These are phyloP conservation scores for Talaromyces borbonicus DNA, from an alignment of 495 filamentous ascomycete genomes.

Conservation along the genomic window DNA sequence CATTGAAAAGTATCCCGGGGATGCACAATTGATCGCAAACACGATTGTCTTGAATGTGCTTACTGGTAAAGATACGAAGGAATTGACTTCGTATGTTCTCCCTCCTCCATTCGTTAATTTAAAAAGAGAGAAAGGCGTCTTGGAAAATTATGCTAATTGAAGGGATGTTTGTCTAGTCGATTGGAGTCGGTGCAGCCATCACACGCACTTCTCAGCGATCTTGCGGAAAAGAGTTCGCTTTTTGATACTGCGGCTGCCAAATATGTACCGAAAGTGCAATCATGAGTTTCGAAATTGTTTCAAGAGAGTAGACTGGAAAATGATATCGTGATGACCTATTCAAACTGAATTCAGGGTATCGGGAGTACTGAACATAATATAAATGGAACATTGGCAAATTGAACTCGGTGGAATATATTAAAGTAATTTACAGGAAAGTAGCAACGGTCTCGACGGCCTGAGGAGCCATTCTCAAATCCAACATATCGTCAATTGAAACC, in stretches of 20 bases:
- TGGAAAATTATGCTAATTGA: too few species aligned
- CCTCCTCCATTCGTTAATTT: too few species aligned
- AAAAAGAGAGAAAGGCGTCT: too few species aligned
- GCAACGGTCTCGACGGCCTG: too few species aligned
- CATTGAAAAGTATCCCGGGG: conserved; percentile 57
- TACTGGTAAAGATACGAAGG: conserved; percentile 55
- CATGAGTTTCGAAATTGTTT: conserved; percentile 25
- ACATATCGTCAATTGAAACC: conserved; percentile 42
- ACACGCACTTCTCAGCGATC: conserved; percentile 57
- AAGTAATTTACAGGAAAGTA: too few species aligned
- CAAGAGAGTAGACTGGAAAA: conserved; percentile 1
- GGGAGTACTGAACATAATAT: too few species aligned
- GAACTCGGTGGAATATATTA: too few species aligned
- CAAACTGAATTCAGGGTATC: too few species aligned
- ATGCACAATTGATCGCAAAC: conserved; percentile 71
- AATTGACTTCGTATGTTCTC: conserved; percentile 47
- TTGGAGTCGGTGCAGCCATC: conserved; percentile 47
- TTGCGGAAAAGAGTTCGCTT: conserved; percentile 64
- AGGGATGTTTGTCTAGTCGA: conserved; percentile 24
- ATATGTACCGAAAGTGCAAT: conserved; percentile 62
- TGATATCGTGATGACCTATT: too few species aligned
- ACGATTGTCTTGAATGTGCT: conserved; percentile 67
- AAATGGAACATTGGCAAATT: too few species aligned
- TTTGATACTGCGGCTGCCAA: conserved; percentile 76
- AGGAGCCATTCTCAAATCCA: conserved; percentile 21